These are phyloP conservation scores for Phoenix roebelenii DNA, from an alignment of 176 grass and related monocot genomes.

Conservation along the genomic window DNA sequence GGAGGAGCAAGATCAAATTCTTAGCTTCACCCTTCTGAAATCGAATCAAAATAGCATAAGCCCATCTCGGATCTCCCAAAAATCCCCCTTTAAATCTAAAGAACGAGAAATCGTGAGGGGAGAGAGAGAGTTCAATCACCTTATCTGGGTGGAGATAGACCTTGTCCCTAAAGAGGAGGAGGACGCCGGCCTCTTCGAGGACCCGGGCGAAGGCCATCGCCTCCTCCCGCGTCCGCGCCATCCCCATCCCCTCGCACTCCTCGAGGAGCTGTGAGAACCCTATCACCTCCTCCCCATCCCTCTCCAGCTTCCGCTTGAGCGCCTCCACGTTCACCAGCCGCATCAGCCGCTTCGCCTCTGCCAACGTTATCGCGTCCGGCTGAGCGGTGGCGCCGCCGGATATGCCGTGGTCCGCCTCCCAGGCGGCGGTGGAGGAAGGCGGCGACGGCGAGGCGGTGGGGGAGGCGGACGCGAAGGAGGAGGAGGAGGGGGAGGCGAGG, in stretches of 20 bases:
- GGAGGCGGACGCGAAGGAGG: constrained; percentile 3
- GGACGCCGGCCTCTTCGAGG: constrained; percentile 85
- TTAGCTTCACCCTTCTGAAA: too few species aligned
- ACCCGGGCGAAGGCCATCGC: constrained; percentile 57
- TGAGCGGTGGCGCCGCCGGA: neutral
- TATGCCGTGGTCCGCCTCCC: neutral
- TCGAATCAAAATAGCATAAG: too few species aligned
- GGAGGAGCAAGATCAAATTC: too few species aligned
- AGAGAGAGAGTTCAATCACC: constrained; percentile 24
- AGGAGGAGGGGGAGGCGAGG: constrained; percentile 13
- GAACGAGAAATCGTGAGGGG: too few species aligned
- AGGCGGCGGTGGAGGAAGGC: neutral
- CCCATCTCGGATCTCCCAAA: too few species aligned
- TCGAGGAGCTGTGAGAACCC: constrained; percentile 59
- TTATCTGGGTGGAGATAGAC: constrained; percentile 90
- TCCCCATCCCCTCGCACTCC: constrained; percentile 65
- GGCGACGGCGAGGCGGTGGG: neutral
- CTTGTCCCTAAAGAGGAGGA: constrained; percentile 82
- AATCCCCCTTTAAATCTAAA: too few species aligned
- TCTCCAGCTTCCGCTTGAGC: constrained; percentile 62
- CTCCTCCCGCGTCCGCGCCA: constrained; percentile 59
- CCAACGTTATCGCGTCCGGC: constrained; percentile 41
- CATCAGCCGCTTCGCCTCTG: constrained; percentile 75
- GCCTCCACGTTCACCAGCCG: constrained; percentile 71
- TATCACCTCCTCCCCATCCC: constrained; percentile 64